Percentiles rank a stretch among this genome's conserved stretches.
These are phyloP conservation scores for Ballota nigra DNA, from an alignment of 257 asterid genomes.

Conservation along the genomic window DNA sequence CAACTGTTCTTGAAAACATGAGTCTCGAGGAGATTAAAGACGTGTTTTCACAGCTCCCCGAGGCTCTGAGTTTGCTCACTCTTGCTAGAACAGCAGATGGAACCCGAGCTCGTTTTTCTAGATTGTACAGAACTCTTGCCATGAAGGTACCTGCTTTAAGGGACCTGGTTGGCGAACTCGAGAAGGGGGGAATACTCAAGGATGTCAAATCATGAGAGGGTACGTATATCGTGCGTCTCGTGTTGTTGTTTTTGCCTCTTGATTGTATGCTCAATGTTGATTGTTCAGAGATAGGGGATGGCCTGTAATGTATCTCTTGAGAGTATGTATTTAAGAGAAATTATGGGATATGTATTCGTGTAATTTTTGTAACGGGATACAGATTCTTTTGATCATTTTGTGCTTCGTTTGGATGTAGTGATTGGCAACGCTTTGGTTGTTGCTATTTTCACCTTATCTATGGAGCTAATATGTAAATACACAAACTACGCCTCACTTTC, in stretches of 20 bases:
- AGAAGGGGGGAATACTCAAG: slow-evolving; percentile 80
- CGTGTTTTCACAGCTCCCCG: slow-evolving; percentile 72
- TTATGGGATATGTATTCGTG: slow-evolving; percentile 10
- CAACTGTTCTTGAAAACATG: slow-evolving; percentile 67
- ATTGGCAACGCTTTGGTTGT: neutral
- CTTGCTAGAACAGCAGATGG: slow-evolving; percentile 95
- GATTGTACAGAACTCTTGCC: slow-evolving; percentile 91
- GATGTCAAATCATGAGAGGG: slow-evolving; percentile 54
- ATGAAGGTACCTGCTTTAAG: slow-evolving; percentile 95
- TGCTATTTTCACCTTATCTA: slow-evolving; percentile 14
- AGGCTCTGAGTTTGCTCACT: slow-evolving; percentile 84
- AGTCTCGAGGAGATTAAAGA: slow-evolving; percentile 77
- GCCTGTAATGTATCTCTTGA: too few species aligned
- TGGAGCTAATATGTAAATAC: slow-evolving; percentile 29
- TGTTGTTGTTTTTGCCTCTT: slow-evolving; percentile 1
- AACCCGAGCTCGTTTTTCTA: slow-evolving; percentile 95
- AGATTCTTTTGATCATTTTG: slow-evolving; percentile 9
- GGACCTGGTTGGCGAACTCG: slow-evolving; percentile 88
- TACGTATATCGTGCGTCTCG: too few species aligned
- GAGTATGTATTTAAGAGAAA: neutral
- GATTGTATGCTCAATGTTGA: neutral
- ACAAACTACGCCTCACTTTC: neutral
- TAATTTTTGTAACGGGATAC: slow-evolving; percentile 3
- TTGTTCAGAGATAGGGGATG: too few species aligned
- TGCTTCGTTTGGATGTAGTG: slow-evolving; percentile 6